These are phyloP conservation scores for Yamagishiella unicocca DNA, from an alignment of 139 green algal species.

Conservation along the genomic window DNA sequence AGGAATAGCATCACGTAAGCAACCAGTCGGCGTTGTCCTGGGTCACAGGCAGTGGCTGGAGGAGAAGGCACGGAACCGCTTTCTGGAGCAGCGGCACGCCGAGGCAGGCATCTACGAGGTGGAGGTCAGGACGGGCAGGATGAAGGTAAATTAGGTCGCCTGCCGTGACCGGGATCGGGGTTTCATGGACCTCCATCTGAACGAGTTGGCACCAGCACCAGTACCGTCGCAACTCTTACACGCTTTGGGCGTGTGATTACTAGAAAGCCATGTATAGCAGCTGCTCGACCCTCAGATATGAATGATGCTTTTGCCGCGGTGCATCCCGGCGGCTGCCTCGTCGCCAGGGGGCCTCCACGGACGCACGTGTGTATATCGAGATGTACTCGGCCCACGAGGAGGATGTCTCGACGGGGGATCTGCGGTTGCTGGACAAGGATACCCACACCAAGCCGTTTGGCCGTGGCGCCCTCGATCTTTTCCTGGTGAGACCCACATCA, in stretches of 20 bases:
- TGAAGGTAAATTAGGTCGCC: too few relatives aligned
- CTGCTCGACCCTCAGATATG: too few relatives aligned
- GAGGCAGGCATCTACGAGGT: conserved; percentile 72
- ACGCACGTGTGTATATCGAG: conserved; percentile 74
- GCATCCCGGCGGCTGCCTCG: not conserved
- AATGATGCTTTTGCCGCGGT: too few relatives aligned
- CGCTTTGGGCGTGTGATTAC: too few relatives aligned
- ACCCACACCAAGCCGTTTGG: conserved; percentile 43
- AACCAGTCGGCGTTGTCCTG: too few relatives aligned
- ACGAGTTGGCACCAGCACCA: too few relatives aligned
- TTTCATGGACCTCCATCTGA: too few relatives aligned
- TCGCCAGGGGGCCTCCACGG: conserved; percentile 66
- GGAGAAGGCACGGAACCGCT: conserved; percentile 64
- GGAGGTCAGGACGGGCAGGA: conserved; percentile 69
- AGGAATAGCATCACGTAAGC: too few relatives aligned
- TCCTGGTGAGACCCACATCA: conserved; percentile 62
- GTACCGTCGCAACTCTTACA: too few relatives aligned
- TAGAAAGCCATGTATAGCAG: too few relatives aligned
- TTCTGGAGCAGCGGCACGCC: conserved; percentile 55
- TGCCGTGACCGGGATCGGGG: too few relatives aligned
- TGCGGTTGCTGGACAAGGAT: conserved; percentile 62
- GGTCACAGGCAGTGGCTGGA: conserved; percentile 69
- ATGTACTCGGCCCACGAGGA: conserved; percentile 62
- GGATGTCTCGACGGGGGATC: conserved; percentile 47
- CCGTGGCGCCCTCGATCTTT: conserved; percentile 54